phyloP scores from a whole-genome alignment of 1,284 basidiomycete species.

The Xerocomus amazonicus region DNA sequence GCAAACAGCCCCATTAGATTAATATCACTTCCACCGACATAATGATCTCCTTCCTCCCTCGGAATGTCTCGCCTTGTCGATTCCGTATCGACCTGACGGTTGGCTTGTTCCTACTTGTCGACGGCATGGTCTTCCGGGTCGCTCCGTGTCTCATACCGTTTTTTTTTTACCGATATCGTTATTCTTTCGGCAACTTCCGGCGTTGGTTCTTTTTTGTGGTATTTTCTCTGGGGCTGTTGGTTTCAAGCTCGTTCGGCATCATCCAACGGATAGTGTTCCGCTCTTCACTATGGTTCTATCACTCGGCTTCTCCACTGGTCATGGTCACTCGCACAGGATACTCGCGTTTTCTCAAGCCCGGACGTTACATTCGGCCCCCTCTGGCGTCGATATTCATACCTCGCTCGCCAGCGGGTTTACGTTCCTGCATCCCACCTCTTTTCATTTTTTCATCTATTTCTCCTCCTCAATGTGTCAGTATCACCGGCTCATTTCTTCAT shows the following conservation, averaged over 20 bases:
- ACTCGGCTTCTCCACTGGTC: slow-evolving; percentile 30
- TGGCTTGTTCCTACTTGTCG: slow-evolving; percentile 6
- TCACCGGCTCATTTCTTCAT: slow-evolving; percentile 35
- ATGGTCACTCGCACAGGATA: slow-evolving; percentile 42
- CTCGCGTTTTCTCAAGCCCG: slow-evolving; percentile 24
- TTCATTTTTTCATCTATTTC: slow-evolving; percentile 24
- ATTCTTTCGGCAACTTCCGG: slow-evolving; percentile 41
- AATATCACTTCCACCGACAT: slow-evolving; percentile 32
- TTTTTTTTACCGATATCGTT: slow-evolving; percentile 41
- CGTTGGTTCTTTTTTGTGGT: slow-evolving; percentile 25
- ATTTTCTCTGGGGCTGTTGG: slow-evolving; percentile 32
- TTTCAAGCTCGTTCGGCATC: slow-evolving; percentile 30
- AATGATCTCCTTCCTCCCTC: slow-evolving; percentile 16
- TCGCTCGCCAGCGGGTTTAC: slow-evolving; percentile 34
- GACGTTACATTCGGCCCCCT: slow-evolving; percentile 31
- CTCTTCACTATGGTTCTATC: slow-evolving; percentile 31
- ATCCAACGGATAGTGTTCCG: slow-evolving; percentile 34
- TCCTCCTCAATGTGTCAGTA: slow-evolving; percentile 42
- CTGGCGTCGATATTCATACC: slow-evolving; percentile 47
- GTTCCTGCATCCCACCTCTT: slow-evolving; percentile 23
- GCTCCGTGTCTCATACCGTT: slow-evolving; percentile 27
- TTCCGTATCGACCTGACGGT: slow-evolving; percentile 6
- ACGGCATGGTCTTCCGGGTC: slow-evolving; percentile 18
- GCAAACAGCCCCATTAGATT: slow-evolving; percentile 34
- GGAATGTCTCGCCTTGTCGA: slow-evolving; percentile 11